Conservation (phyloP, 1,284 basidiomycete genomes). For the Rugosomyces carneus region DNA sequence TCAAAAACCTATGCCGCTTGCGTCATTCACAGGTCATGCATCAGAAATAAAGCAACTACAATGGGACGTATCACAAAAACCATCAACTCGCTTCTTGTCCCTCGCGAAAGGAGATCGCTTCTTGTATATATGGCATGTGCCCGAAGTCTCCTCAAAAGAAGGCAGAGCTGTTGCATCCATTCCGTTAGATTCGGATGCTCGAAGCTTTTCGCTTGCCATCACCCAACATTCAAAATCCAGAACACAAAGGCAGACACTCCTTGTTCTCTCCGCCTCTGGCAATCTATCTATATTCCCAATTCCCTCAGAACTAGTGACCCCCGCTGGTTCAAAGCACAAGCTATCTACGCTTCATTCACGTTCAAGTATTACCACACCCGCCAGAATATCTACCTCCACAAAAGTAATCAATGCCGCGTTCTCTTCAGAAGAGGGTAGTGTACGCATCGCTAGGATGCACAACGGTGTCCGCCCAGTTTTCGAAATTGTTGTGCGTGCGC, state of each 20-base stretch:
- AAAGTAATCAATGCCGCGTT: slow-evolving; percentile 47
- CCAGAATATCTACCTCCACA: slow-evolving; percentile 33
- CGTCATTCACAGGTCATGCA: slow-evolving; percentile 61
- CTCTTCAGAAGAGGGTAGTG: slow-evolving; percentile 35
- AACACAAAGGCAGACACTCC: slow-evolving; percentile 37
- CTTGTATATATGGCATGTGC: slow-evolving; percentile 61
- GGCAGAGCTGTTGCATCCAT: slow-evolving; percentile 59
- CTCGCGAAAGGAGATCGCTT: slow-evolving; percentile 72
- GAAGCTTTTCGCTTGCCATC: slow-evolving; percentile 42
- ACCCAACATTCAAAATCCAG: slow-evolving; percentile 17
- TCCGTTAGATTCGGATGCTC: slow-evolving; percentile 63
- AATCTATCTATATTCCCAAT: slow-evolving; percentile 62
- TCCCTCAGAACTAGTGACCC: slow-evolving; percentile 40
- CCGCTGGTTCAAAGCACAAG: slow-evolving; percentile 33
- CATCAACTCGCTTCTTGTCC: slow-evolving; percentile 53
- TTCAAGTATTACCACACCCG: slow-evolving; percentile 39
- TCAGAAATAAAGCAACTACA: slow-evolving; percentile 46
- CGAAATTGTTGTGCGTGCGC: slow-evolving; percentile 43
- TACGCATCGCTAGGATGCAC: slow-evolving; percentile 57
- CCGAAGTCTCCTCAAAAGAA: slow-evolving; percentile 34
- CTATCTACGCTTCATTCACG: slow-evolving; percentile 46
- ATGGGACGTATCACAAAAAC: slow-evolving; percentile 42
- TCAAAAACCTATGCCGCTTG: slow-evolving; percentile 39
- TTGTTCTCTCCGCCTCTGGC: slow-evolving; percentile 61
- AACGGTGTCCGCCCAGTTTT: slow-evolving; percentile 68